Evolutionary conservation across 1,284 basidiomycete genomes (phyloP).

Genomic region (Cutaneotrichosporon spelunceum): DNA sequence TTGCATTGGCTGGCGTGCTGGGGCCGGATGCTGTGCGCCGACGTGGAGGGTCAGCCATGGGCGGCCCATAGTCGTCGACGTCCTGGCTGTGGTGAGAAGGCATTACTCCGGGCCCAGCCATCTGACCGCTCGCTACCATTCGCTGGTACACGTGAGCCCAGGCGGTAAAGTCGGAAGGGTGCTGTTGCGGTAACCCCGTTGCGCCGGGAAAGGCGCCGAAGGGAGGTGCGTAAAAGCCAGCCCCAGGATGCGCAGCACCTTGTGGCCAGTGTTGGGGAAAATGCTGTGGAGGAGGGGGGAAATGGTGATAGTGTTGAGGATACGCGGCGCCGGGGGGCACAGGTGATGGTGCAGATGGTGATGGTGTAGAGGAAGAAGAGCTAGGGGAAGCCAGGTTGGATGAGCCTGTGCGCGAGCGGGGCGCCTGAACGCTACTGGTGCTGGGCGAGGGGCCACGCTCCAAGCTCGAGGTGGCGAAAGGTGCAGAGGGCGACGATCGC

Average conservation of each 20-base stretch:
- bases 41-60: constrained; percentile 17
- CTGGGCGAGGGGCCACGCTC: constrained; percentile 30
- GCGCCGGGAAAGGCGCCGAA: constrained; percentile 22
- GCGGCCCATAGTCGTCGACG: constrained; percentile 15
- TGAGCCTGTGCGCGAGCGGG: constrained; percentile 26
- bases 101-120: constrained; percentile 26
- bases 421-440: constrained; percentile 4
- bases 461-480: constrained; percentile 29
- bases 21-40: constrained; percentile 35
- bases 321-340: constrained; percentile 20
- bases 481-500: constrained; percentile 29
- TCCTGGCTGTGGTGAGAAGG: constrained; percentile 27
- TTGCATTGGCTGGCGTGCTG: not conserved
- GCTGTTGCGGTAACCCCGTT: constrained; percentile 37
- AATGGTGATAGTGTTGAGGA: constrained; percentile 7
- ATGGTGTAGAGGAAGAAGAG: constrained; percentile 21
- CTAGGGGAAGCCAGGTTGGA: constrained; percentile 18
- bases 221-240: constrained; percentile 38
- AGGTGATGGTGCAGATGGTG: not conserved
- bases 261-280: constrained; percentile 5
- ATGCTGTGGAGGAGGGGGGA: constrained; percentile 10
- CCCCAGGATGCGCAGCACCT: constrained; percentile 22
- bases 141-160: constrained; percentile 50
- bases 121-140: constrained; percentile 41
- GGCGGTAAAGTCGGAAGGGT: constrained; percentile 42